phyloP scores from a whole-genome alignment of 2,329 filamentous ascomycete species.

The Leptodontidium sp. region DNA sequence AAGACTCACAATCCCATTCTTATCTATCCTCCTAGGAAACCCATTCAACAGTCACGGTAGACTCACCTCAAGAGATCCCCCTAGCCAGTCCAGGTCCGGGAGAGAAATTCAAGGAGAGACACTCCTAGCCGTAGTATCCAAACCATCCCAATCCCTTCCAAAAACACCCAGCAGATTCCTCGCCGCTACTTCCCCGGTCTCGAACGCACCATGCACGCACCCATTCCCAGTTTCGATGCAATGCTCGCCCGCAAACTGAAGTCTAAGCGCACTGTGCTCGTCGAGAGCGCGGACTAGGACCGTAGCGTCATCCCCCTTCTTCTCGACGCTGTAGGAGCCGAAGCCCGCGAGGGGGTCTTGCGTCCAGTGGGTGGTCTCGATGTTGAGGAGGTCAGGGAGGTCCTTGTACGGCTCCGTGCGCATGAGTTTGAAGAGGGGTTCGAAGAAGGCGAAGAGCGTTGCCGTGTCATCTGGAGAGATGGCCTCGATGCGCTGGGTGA shows the following conservation, averaged over 20 bases:
- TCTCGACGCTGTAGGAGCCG: conserved; percentile 54
- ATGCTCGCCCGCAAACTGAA: conserved; percentile 54
- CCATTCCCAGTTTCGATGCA: conserved; percentile 52
- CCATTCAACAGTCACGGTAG: neutral
- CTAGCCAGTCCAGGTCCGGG: no score
- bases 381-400: conserved; percentile 49
- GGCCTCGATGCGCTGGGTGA: conserved; percentile 55
- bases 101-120: conserved; percentile 29
- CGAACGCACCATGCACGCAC: conserved; percentile 55
- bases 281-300: conserved; percentile 49
- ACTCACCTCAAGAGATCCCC: conserved; percentile 13
- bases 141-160: conserved; percentile 48
- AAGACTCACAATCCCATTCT: conserved; percentile 18
- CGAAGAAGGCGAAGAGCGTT: conserved; percentile 52
- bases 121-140: conserved; percentile 39
- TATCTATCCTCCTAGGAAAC: neutral
- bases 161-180: conserved; percentile 50
- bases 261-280: conserved; percentile 47
- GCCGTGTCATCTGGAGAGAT: conserved; percentile 47
- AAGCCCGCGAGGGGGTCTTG: conserved; percentile 54
- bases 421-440: conserved; percentile 53
- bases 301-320: conserved; percentile 53
- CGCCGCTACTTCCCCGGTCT: conserved; percentile 52
- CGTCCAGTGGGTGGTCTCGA: conserved; percentile 55
- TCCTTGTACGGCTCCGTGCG: conserved; percentile 55